These are phyloP conservation scores for Penicillium sp. DNA, from an alignment of 2,329 filamentous ascomycete species.

Conservation along the genomic window DNA sequence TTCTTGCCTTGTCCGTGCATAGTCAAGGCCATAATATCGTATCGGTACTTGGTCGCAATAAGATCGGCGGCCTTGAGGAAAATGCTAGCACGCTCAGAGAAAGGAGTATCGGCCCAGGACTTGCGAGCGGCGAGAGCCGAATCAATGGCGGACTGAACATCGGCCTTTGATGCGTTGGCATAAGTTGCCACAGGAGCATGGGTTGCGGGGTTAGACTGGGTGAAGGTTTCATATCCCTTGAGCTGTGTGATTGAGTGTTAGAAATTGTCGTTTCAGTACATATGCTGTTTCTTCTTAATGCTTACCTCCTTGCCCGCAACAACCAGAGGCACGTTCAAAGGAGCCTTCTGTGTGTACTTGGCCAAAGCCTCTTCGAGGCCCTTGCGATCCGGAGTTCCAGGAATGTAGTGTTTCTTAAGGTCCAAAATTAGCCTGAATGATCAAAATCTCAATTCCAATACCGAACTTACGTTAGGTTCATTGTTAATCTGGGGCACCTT, in stretches of 20 bases:
- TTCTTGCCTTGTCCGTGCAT: constrained; percentile 98
- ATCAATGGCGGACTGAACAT: constrained; percentile 78
- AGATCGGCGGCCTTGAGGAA: constrained; percentile 96
- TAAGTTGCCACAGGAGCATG: constrained; percentile 80
- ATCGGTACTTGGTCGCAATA: constrained; percentile 87
- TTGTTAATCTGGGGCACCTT: constrained; percentile 84
- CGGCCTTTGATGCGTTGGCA: constrained; percentile 72
- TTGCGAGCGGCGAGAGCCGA: constrained; percentile 81
- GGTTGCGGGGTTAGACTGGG: constrained; percentile 78
- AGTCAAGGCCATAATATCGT: constrained; percentile 92
- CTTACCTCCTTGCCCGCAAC: constrained; percentile 77
- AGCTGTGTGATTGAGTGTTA: constrained; percentile 23
- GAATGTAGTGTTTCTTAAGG: constrained; percentile 77
- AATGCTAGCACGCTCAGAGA: constrained; percentile 84
- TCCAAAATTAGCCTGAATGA: constrained; percentile 2
- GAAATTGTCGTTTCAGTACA: background rate
- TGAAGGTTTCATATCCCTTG: constrained; percentile 37
- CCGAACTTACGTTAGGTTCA: constrained; percentile 81
- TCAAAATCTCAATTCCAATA: background rate
- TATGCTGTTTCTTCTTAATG: background rate
- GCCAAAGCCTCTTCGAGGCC: constrained; percentile 73
- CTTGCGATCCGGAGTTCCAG: constrained; percentile 75
- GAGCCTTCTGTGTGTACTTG: constrained; percentile 63
- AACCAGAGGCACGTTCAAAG: constrained; percentile 77
- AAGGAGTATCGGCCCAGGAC: constrained; percentile 81